Conservation (phyloP, 768 basidiomycete genomes). For the Mycena vulgaris region DNA sequence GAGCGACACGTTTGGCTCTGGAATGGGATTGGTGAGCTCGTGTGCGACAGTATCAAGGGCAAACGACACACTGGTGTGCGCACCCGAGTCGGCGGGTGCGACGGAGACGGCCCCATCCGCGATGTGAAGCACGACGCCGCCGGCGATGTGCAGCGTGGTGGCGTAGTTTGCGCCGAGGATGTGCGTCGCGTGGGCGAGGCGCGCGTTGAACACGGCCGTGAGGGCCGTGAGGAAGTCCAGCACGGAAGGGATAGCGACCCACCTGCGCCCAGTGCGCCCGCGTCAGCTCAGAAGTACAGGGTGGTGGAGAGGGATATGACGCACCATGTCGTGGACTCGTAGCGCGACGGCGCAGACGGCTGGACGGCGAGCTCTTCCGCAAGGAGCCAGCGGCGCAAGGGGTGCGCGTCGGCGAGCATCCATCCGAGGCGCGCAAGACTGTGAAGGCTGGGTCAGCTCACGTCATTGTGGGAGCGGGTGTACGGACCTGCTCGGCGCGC, state of each 20-base stretch:
- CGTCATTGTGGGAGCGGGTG: too few species aligned
- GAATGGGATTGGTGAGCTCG: not conserved
- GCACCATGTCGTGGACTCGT: not conserved
- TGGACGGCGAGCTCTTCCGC: conserved; percentile 17
- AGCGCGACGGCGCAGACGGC: not conserved
- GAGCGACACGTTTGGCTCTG: conserved; percentile 13
- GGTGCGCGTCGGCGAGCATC: conserved; percentile 20
- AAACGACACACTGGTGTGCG: not conserved
- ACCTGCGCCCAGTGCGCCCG: not conserved
- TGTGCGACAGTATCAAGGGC: not conserved
- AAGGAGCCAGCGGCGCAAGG: conserved; percentile 23
- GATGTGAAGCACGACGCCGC: conserved; percentile 7
- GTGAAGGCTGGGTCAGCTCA: not conserved
- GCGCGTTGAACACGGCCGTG: not conserved
- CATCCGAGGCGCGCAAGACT: not conserved
- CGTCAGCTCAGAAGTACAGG: too few species aligned
- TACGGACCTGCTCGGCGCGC: too few species aligned
- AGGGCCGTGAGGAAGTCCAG: conserved; percentile 2
- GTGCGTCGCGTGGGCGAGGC: not conserved
- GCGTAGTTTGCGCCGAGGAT: conserved; percentile 17
- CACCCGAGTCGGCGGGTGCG: not conserved
- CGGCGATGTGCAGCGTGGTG: conserved; percentile 8
- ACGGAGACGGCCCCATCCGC: not conserved
- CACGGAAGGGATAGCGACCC: conserved; percentile 1
- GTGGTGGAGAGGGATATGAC: not conserved